Base-by-base conservation (phyloP, 495 filamentous ascomycete species). In the Neurospora sp. region DNA sequence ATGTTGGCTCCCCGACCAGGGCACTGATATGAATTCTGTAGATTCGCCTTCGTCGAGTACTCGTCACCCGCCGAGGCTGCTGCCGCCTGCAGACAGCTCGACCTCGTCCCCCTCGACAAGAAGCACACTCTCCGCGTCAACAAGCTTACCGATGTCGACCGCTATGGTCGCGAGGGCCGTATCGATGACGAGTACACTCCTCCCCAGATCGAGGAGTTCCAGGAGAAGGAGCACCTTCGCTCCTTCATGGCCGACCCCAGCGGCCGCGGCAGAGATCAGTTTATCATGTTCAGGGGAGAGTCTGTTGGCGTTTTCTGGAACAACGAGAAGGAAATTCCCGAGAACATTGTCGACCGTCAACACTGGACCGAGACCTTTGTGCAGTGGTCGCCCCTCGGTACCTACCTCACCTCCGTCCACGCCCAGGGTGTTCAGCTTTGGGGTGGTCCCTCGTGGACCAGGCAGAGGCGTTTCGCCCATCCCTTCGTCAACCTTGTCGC, bases 331-430 rank as follows among this genome's bases (percentile, higher is more conserved):
- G 96, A 98, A 72, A 78, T 86, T 1, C 94, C 96, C 16, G 96
- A 98, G 83, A 88, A 89, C 53, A 88, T 97, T 38, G 91, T 99
- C 70, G 94, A 98, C 77, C 90, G 96, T 72, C 87, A 88, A 78
- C 91, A 95, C 84, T 99, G 96, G 96, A 99, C 96, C 73, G 96
- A 99, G 81, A 90, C 91, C 44, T 98, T 98, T 79, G 91, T 98
- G 41, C 93, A 97, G 84, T 99, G 96, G 96, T 97, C 96, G 61
- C 96, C 96, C 27, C 89, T 92, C 78, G 96, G 96, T 71, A 97
- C 94, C 53, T 99, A 88, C 83, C 87, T 99, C 70, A 93, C 94
- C 31, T 98, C 96, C 10, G 93, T 99, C 73, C 96, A 99, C 82
- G 88, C 90, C 10, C 93, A 97, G 82, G 96, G 96, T 85, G 94